Percentiles rank a stretch among this genome's conserved stretches.
These are phyloP conservation scores for Dichotomocladium elegans DNA, from an alignment of 371 early-diverging fungal species.

Conservation along the genomic window DNA sequence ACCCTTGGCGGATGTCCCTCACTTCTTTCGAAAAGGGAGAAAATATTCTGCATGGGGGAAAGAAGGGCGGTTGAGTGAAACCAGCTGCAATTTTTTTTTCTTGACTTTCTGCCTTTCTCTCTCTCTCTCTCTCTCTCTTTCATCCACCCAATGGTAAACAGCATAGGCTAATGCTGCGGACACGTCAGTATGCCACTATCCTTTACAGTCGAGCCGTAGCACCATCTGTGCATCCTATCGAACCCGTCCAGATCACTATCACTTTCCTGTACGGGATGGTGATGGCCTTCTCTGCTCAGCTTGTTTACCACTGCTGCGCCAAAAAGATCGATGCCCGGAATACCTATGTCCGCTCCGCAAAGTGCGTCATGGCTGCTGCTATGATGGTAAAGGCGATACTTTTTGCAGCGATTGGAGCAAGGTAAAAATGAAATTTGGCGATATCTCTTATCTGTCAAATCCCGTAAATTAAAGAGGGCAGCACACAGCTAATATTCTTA, in stretches of 20 bases:
- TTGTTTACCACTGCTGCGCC: not conserved
- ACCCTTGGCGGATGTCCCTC: too few relatives aligned
- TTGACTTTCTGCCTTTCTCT: too few relatives aligned
- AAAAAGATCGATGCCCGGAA: not conserved
- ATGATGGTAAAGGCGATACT: constrained; percentile 5
- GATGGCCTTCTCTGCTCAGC: not conserved
- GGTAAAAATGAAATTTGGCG: constrained; percentile 1
- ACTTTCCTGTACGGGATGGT: constrained; percentile 1
- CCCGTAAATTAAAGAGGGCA: not conserved
- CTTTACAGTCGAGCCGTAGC: too few relatives aligned
- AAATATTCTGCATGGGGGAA: too few relatives aligned
- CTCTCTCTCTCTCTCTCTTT: too few relatives aligned
- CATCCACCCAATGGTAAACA: too few relatives aligned
- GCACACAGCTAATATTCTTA: not conserved
- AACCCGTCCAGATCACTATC: not conserved
- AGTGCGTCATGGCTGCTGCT: not conserved
- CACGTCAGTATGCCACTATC: too few relatives aligned
- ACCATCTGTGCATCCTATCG: not conserved
- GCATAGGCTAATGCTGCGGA: too few relatives aligned
- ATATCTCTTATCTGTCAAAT: too few relatives aligned
- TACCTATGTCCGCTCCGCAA: constrained; percentile 2
- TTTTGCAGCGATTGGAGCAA: constrained; percentile 3
- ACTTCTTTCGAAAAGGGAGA: too few relatives aligned
- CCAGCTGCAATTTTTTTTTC: too few relatives aligned
- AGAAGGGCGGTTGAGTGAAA: too few relatives aligned